Evolutionary conservation across 306 rosid species (phyloP).

Genomic region (Mimosa pudica): DNA sequence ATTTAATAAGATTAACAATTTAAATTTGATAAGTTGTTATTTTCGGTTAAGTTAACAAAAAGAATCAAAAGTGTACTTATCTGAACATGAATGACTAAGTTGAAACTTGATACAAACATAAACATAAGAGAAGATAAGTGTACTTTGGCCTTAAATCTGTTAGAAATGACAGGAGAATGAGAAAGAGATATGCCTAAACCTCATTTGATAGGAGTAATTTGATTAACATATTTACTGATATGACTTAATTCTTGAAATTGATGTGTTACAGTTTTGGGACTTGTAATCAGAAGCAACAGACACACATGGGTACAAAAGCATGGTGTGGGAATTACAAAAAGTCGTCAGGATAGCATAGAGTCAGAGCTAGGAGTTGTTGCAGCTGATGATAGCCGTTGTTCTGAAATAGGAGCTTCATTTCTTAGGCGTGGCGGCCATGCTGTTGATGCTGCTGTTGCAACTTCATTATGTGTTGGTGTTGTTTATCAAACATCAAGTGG

Average conservation of each 20-base stretch:
- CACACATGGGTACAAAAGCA: conserved; percentile 36
- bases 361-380: conserved; percentile 87
- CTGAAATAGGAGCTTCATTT: conserved; percentile 67
- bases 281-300: conserved; percentile 41
- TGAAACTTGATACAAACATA: too few species aligned
- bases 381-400: conserved; percentile 84
- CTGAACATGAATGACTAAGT: too few species aligned
- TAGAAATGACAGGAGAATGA: not conserved
- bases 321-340: conserved; percentile 5
- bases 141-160: too few species aligned
- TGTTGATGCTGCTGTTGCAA: conserved; percentile 92
- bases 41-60: too few species aligned
- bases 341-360: conserved; percentile 47
- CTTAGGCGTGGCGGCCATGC: conserved; percentile 89
- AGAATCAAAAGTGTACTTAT: too few species aligned
- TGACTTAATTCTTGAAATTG: not conserved
- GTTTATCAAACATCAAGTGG: conserved; percentile 80
- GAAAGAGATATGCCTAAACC: conserved; percentile 9
- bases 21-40: too few species aligned
- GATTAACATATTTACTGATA: not conserved
- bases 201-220: conserved; percentile 1
- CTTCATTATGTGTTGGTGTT: conserved; percentile 85
- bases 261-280: conserved; percentile 49
- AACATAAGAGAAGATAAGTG: too few species aligned
- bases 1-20: too few species aligned